These are phyloP conservation scores for Phytophthora tentaculata DNA, from an alignment of 352 stramenopile species.

Conservation along the genomic window DNA sequence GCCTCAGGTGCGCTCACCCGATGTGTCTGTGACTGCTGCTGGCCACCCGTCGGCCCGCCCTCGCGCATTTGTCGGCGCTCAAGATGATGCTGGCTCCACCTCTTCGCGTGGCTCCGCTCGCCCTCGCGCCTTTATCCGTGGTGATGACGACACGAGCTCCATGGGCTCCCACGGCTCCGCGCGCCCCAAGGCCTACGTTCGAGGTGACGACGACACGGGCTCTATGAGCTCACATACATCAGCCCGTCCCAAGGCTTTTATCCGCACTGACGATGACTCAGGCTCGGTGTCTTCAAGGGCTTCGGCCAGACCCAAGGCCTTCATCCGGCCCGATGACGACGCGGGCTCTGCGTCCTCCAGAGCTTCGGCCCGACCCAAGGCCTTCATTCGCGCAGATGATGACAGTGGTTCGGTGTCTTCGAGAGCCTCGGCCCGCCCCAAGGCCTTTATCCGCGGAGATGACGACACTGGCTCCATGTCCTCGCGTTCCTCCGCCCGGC, in stretches of 20 bases:
- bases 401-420: conserved; percentile 35
- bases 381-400: conserved; percentile 41
- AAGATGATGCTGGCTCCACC: conserved; percentile 38
- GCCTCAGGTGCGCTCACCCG: conserved; percentile 49
- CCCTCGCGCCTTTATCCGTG: conserved; percentile 34
- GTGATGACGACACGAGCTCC: conserved; percentile 43
- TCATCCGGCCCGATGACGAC: conserved; percentile 36
- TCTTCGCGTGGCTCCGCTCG: conserved; percentile 34
- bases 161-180: conserved; percentile 34
- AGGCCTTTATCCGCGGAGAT: conserved; percentile 38
- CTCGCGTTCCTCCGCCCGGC: conserved; percentile 32
- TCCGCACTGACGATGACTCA: conserved; percentile 25
- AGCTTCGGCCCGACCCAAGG: conserved; percentile 33
- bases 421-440: conserved; percentile 28
- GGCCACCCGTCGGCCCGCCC: conserved; percentile 19
- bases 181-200: conserved; percentile 26
- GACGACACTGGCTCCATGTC: conserved; percentile 39
- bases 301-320: conserved; percentile 32
- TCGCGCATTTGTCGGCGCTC: conserved; percentile 33
- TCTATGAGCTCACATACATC: conserved; percentile 39
- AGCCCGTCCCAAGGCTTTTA: conserved; percentile 23
- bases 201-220: conserved; percentile 35
- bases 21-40: conserved; percentile 45
- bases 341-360: conserved; percentile 28
- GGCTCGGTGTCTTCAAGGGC: conserved; percentile 29